Evolutionary conservation across 345 rosid species (phyloP), one percentile per base, ranked within the genome.

Genomic region (Eucalyptus shirleyi): DNA sequence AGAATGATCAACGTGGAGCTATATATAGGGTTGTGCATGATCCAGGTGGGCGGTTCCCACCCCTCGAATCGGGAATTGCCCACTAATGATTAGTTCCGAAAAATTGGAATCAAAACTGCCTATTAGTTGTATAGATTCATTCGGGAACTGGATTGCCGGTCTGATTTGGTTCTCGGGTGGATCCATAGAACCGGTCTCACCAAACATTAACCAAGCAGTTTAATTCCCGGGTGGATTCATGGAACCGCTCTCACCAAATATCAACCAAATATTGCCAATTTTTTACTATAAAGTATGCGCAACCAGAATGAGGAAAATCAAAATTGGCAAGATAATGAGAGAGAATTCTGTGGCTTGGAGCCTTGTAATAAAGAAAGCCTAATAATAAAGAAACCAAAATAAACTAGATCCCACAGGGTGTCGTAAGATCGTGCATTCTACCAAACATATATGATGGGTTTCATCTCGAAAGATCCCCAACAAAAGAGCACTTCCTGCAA

Each of bases 401-500:
- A 53, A 88, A 50, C 42, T 34, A 37, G 45, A 72, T 18, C 28
- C 28, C 45, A 72, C 2, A 37, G 40, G 82, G 28, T 72, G 45
- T 14, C 8, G 26, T 72, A 72, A 72, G 40, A 34, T 72, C 1
- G 82, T 1, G 45, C 45, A 72, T 72, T 69, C 8, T 10, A 37
- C 82, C 45, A 34, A 72, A 37, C 45, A 37, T 14, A 19, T 14
- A 2, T 9, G 45, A 72, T 72, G 45, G 26, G 3, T 34, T 72
- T 72, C 45, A 11, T 72, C 55, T 67, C 40, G 19, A 47, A 44
- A 83, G 69, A 50, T 65, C 32, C 65, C 49, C 49, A 3, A 88
- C 32, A 88, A 26, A 37, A 88, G 9, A 37, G 77, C 34, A 87
- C 98, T 94, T 92, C 94, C 99, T 69, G 86, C 86, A 97, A 91